Evolutionary conservation across 257 asterid species (phyloP).

Genomic region (Solanum appendiculatum): DNA sequence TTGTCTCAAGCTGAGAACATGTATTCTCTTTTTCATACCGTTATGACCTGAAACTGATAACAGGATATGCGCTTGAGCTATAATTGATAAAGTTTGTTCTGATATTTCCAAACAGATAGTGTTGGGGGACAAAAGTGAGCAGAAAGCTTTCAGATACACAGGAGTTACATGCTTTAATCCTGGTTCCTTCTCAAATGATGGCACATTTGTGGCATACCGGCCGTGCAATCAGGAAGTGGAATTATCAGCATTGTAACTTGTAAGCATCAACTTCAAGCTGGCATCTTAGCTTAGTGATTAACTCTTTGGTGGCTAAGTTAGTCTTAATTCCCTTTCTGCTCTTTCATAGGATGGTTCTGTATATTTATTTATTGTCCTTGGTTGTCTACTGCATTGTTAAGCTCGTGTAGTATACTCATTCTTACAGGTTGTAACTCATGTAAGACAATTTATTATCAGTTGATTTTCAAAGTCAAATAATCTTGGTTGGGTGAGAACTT

Average conservation of each 20-base stretch:
- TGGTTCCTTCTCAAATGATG: constrained; percentile 86
- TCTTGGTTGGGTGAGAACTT: not conserved
- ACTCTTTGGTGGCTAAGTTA: not conserved
- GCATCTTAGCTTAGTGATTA: not conserved
- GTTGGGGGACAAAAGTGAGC: constrained; percentile 88
- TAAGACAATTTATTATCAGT: not conserved
- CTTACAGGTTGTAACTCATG: not conserved
- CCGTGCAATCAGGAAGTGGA: constrained; percentile 88
- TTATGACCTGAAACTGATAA: not conserved
- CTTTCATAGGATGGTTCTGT: not conserved
- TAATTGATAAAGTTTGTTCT: not conserved
- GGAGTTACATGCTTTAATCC: constrained; percentile 94
- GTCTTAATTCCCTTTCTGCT: not conserved
- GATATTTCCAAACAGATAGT: constrained; percentile 51
- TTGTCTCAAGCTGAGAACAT: not conserved
- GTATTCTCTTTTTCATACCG: not conserved
- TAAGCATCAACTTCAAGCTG: constrained; percentile 12
- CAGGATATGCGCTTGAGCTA: not conserved
- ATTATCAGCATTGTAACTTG: constrained; percentile 62
- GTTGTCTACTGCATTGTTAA: not conserved
- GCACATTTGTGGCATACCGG: constrained; percentile 69
- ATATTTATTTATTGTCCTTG: not conserved
- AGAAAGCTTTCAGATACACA: constrained; percentile 62
- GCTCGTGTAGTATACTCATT: not conserved
- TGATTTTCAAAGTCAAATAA: not conserved